Evolutionary conservation across 176 grass and related monocot species (phyloP).

Genomic region (Luzula sylvatica): DNA sequence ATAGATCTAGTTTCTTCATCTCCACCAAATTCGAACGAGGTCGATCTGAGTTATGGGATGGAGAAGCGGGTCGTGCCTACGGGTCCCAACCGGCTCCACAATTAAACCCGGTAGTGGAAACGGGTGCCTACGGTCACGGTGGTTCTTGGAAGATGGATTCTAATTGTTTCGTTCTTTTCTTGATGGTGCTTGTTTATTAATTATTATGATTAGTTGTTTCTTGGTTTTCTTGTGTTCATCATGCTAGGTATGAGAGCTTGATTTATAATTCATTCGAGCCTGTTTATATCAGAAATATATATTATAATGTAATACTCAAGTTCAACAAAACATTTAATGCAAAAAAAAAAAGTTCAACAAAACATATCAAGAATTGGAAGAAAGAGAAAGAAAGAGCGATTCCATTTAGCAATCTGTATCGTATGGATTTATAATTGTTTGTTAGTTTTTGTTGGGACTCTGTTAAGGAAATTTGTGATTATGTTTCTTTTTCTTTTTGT

Average conservation of each 20-base stretch:
- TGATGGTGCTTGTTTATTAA: conserved; percentile 8
- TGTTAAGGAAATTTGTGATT: too few relatives aligned
- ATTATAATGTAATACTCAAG: too few relatives aligned
- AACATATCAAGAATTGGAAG: too few relatives aligned
- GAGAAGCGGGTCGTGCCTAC: conserved; percentile 14
- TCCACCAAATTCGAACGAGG: not conserved
- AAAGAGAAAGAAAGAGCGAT: too few relatives aligned
- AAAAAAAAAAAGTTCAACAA: too few relatives aligned
- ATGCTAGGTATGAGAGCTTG: not conserved
- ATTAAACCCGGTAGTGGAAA: not conserved
- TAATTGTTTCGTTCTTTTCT: not conserved
- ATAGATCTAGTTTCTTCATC: not conserved
- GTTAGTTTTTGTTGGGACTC: too few relatives aligned
- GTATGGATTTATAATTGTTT: too few relatives aligned
- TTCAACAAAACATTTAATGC: too few relatives aligned
- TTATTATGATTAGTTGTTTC: conserved; percentile 10
- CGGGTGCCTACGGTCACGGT: not conserved
- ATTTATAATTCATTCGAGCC: not conserved
- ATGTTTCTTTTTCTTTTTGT: too few relatives aligned
- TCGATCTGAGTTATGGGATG: not conserved
- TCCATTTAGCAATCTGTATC: too few relatives aligned
- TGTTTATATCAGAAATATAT: too few relatives aligned
- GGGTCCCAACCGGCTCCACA: conserved; percentile 14
- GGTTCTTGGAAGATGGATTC: conserved; percentile 3
- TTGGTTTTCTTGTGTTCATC: conserved; percentile 15